Base-by-base conservation (phyloP, 179 eudicot genomes). In the Silene coronaria region DNA sequence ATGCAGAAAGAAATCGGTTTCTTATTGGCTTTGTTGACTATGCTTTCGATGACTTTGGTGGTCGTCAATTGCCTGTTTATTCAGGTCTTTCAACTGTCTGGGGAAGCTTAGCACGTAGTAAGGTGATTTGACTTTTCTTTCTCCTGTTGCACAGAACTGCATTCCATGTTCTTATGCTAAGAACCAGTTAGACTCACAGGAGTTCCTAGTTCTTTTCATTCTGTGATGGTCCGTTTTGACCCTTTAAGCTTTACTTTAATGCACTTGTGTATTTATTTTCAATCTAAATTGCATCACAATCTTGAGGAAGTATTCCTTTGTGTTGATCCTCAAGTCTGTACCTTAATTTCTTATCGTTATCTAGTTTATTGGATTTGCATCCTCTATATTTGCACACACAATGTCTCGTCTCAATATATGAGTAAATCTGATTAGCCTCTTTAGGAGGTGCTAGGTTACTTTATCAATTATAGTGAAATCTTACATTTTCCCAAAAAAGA, bases 31-130 rank as follows among this genome's bases (percentile, higher is more conserved):
- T 88, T 89, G 98, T 96, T 75, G 99, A 96, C 80, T 91, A 85
- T 84, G 91, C 94, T 79, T 96, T 96, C 76, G 98, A 96, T 84
- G 98, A 96, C 83, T 96, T 96, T 84, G 97, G 97, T 68, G 99
- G 99, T 46, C 97, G 96, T 67, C 99, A 91, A 71, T 84, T 96
- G 60, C 99, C 99, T 66, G 98, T 96, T 21, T 96, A 96, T 86
- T 93, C 98, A 75, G 99, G 99, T 73, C 87, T 96, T 72, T 89
- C 98, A 66, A 96, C 99, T 62, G 99, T 96, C 23, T 96, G 99
- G 99, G 98, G 99, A 81, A 96, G 99, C 84, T 86, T 96, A 88
- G 99, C 99, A 67, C 99, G 99, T 70, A 96, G 99, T 81, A 96
- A 96, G 99, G 99, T 89, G 80, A 80, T 60, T 69, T 26, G 57